phyloP scores from a whole-genome alignment of 2,329 filamentous ascomycete species.

The Moelleriella libera region DNA sequence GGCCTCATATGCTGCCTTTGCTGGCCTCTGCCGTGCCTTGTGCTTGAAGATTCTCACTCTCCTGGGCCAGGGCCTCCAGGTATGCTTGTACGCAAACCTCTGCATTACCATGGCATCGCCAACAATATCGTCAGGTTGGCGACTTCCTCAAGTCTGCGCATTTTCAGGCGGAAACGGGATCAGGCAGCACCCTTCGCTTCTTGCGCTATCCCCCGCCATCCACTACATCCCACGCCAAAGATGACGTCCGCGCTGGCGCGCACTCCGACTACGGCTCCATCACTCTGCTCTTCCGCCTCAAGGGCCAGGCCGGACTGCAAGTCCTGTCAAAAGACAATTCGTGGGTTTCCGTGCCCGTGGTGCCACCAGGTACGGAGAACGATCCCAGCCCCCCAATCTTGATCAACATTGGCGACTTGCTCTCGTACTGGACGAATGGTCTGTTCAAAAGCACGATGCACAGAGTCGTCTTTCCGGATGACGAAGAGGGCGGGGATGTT shows the following conservation, averaged over 20 bases:
- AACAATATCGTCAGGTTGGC: conserved; percentile 18
- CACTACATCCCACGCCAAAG: conserved; percentile 25
- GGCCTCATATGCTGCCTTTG: conserved; percentile 50
- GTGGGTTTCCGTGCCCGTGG: conserved; percentile 55
- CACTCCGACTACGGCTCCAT: conserved; percentile 76
- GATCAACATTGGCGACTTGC: conserved; percentile 58
- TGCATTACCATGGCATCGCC: conserved; percentile 1
- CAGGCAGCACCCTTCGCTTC: conserved; percentile 50
- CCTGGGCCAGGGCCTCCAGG: conserved; percentile 63
- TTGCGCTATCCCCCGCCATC: conserved; percentile 54
- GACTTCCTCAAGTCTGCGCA: conserved; percentile 43
- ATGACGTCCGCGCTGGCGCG: conserved; percentile 73
- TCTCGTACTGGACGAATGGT: conserved; percentile 83
- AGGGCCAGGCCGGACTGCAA: conserved; percentile 75
- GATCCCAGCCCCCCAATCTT: conserved; percentile 60
- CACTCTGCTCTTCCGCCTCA: conserved; percentile 71
- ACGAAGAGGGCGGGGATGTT: conserved; percentile 5
- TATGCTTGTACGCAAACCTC: conserved; percentile 18
- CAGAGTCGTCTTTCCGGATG: conserved; percentile 57
- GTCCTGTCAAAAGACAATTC: conserved; percentile 45
- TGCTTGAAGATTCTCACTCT: conserved; percentile 61
- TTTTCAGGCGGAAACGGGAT: conserved; percentile 26
- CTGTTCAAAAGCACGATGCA: conserved; percentile 80
- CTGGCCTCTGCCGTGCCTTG: conserved; percentile 54
- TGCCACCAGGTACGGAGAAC: conserved; percentile 42